phyloP scores from a whole-genome alignment of 192 early-diverging fungal genomes.

The Paraglomus brasilianum region DNA sequence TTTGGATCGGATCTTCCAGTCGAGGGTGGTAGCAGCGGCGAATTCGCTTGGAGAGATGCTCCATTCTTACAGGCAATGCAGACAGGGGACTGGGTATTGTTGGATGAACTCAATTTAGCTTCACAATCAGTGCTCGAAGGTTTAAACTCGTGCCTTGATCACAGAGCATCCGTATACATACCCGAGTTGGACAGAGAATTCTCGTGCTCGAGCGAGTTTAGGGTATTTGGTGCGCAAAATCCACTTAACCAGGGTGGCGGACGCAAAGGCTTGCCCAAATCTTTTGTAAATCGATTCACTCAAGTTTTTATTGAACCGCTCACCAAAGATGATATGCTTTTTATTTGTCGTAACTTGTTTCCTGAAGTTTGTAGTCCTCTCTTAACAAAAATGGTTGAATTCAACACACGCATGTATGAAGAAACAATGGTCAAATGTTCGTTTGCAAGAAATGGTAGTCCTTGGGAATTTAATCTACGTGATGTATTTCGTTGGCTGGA shows the following conservation, averaged over 20 bases:
- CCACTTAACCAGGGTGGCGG: constrained; percentile 96
- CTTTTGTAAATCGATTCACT: constrained; percentile 96
- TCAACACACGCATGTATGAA: constrained; percentile 84
- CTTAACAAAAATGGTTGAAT: constrained; percentile 65
- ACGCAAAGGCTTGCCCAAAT: constrained; percentile 95
- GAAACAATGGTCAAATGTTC: constrained; percentile 75
- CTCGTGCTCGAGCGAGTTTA: constrained; percentile 72
- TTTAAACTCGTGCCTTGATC: constrained; percentile 97
- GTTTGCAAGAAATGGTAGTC: constrained; percentile 75
- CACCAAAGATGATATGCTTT: constrained; percentile 69
- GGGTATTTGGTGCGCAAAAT: constrained; percentile 97
- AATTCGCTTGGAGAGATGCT: constrained; percentile 97
- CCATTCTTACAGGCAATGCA: constrained; percentile 97
- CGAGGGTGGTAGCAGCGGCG: constrained; percentile 76
- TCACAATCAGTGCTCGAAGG: constrained; percentile 98
- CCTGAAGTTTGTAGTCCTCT: constrained; percentile 49
- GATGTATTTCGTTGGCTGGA: constrained; percentile 96
- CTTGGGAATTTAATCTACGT: constrained; percentile 99
- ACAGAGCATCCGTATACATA: constrained; percentile 93
- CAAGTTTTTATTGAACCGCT: constrained; percentile 91
- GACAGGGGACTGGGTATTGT: constrained; percentile 92
- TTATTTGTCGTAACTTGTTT: constrained; percentile 65
- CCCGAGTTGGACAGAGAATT: constrained; percentile 93
- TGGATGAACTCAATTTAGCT: constrained; percentile 98
- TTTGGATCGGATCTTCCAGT: constrained; percentile 98